Conservation (phyloP, 2,329 filamentous ascomycete species). For the Endoconidiophora polonica region DNA sequence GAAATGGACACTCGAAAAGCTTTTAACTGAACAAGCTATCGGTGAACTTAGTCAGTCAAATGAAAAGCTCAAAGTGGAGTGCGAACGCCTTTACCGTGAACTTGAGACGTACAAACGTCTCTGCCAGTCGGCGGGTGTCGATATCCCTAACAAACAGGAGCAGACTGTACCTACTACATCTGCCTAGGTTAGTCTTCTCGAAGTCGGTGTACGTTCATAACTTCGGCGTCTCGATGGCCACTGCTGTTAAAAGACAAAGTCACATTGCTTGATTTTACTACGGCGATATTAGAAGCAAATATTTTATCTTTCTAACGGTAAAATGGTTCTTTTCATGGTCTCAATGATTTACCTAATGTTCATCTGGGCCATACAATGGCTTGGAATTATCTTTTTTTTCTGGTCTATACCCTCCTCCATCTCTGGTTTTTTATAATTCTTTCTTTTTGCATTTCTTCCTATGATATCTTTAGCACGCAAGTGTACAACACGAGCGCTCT, state of each 20-base stretch:
- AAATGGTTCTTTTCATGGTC: no score
- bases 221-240: no score
- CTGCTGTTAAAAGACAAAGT: no score
- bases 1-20: conserved; percentile 83
- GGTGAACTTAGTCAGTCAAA: conserved; percentile 74
- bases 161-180: conserved; percentile 3
- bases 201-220: no score
- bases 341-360: no score
- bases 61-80: conserved; percentile 70
- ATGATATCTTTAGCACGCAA: no score
- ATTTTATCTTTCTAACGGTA: no score
- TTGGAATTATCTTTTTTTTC: neutral
- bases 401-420: neutral
- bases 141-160: conserved; percentile 15
- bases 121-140: conserved; percentile 42
- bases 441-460: neutral
- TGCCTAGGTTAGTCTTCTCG: neutral
- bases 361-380: neutral
- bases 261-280: no score
- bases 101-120: conserved; percentile 63
- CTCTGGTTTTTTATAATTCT: neutral
- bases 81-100: conserved; percentile 61
- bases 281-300: no score
- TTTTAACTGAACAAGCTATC: conserved; percentile 76
- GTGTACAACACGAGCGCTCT: no score